Base-by-base conservation (phyloP, 768 basidiomycete species). In the Psilocybe cubensis region DNA sequence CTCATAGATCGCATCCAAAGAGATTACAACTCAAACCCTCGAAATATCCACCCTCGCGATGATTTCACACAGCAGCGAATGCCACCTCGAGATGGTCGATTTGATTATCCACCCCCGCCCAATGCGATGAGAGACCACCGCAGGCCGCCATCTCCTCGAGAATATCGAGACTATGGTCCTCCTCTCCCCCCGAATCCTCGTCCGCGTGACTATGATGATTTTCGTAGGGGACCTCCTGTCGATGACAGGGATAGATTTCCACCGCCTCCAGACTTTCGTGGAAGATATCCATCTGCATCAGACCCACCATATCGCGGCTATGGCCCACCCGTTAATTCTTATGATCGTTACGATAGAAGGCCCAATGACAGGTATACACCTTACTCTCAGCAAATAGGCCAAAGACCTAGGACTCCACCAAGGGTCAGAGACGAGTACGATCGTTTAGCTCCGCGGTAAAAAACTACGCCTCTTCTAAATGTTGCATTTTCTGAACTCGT, bases 201-300 rank as follows among this genome's bases (percentile, higher is more conserved):
- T 45, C 84, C 76, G 62, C 83, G 87, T 56, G 89, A 92, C 46
- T 80, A 84, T 63, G 89, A 93, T 62, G 91, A 92, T 47, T 87
- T 85, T 62, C 80, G 86, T 65, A 76, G 79, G 53, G 79, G 78
- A 29, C 76, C 72, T 28, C 74, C 76, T 58, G 53, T 66, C 33
- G 61, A 63, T 62, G 80, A 81, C 14, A 74, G 82, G 41, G 82
- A 83, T 24, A 80, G 87, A 44, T 88, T 84, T 7, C 76, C 76
- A 5, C 79, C 77, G 17, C 74, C 83, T 25, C 73, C 82, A 52
- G 81, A 86, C 62, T 79, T 82, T 62, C 78, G 85, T 57, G 81
- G 84, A 42, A 83, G 89, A 45, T 80, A 86, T 73, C 74, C 78
- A 52, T 80, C 80, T 55, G 82, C 81, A 55, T 70, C 79, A 56